Evolutionary conservation across 2,329 filamentous ascomycete genomes (phyloP), one percentile per base, ranked within the genome.

Genomic region (Verticillium nonalfalfae): DNA sequence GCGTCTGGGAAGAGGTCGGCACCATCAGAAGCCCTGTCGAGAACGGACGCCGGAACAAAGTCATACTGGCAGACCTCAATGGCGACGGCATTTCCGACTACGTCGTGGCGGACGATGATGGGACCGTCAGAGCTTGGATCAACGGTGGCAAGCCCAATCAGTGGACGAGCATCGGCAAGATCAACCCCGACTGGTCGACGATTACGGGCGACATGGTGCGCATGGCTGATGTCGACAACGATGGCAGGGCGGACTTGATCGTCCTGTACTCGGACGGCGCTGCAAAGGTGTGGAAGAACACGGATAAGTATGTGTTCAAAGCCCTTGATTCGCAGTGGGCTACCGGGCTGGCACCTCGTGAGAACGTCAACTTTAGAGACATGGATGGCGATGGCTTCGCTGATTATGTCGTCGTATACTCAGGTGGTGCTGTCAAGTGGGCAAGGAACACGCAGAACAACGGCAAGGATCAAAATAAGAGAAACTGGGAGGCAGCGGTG

Each of bases 201-300:
- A 31, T 40, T 6, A 58, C 56, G 9, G 38, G 56, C 21, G 33
- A 36, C 38, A 58, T 58, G 56, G 18, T 58, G 10, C 56, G 56
- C 11, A 58, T 58, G 38, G 56, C 35, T 4, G 38, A 45, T 39
- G 56, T 58, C 11, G 56, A 58, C 14, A 45, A 45, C 34, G 56
- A 58, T 9, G 38, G 54, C 38, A 58, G 34, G 34, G 33, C 56
- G 10, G 56, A 58, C 14, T 13, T 58, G 34, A 55, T 60, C 3
- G 65, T n/a, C 6, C 1, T 66, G 1, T 62, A 64, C 1, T 1
- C 31, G 3, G 58, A 65, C 6, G 63, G 63, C 1, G 61, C 64
- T 5, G 65, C 65, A 11, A 66, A 62, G 21, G 64, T 62, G 4
- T 65, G 60, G 63, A 66, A 60, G 18, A 66, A 66, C 13, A 21